phyloP scores from a whole-genome alignment of 805 yeast genomes.

The Zygosaccharomyces gambellarensis region DNA sequence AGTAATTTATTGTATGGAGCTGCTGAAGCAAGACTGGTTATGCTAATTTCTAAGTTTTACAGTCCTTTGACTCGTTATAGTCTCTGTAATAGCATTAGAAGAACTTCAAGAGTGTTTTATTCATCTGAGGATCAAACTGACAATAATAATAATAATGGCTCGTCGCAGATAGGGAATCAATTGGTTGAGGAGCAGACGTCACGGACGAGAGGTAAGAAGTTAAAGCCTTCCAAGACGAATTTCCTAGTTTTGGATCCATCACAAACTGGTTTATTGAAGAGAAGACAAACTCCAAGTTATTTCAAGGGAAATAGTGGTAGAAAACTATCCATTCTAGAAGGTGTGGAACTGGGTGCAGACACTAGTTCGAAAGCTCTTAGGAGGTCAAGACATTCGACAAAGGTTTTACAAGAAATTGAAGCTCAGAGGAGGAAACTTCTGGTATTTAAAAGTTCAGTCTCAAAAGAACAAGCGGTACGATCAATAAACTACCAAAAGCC shows the following conservation, averaged over 20 bases:
- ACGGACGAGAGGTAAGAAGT: conserved; percentile 27
- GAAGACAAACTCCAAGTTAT: conserved; percentile 12
- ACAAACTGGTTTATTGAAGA: conserved; percentile 26
- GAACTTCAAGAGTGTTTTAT: conserved; percentile 5
- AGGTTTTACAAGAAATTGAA: conserved; percentile 18
- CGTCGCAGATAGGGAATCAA: background rate
- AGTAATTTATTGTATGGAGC: background rate
- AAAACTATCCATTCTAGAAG: conserved; percentile 27
- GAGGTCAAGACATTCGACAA: conserved; percentile 6
- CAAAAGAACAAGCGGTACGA: conserved; percentile 25
- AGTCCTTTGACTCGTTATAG: conserved; percentile 2
- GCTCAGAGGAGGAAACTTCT: conserved; percentile 21
- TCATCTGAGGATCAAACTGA: conserved; percentile 1
- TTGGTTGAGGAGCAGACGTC: background rate
- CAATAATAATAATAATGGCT: background rate
- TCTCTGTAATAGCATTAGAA: background rate
- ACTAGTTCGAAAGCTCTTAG: background rate
- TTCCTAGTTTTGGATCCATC: conserved; percentile 28
- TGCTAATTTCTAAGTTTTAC: conserved; percentile 7
- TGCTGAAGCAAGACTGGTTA: background rate
- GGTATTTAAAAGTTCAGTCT: conserved; percentile 22
- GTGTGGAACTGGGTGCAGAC: conserved; percentile 22
- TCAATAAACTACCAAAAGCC: conserved; percentile 30
- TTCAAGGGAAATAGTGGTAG: conserved; percentile 8
- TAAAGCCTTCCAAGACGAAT: conserved; percentile 26